These are phyloP conservation scores for Eimeria necatrix DNA, from an alignment of 169 alveolate species.

Conservation along the genomic window DNA sequence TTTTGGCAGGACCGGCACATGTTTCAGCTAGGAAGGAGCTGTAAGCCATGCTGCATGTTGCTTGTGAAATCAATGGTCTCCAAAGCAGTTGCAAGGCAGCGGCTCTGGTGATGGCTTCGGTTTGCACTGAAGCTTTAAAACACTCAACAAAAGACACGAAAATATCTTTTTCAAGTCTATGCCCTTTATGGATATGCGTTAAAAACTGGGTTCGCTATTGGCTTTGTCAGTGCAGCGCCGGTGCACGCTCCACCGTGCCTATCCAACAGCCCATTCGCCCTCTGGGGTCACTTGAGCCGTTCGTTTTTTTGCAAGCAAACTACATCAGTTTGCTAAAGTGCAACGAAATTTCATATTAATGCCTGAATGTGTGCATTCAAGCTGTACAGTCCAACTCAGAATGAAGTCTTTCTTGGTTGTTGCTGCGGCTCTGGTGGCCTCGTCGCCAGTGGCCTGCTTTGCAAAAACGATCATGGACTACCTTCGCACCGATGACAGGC, in stretches of 20 bases:
- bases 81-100: too few relatives aligned
- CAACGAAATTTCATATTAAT: not conserved
- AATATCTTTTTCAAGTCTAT: too few relatives aligned
- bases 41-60: too few relatives aligned
- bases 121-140: too few relatives aligned
- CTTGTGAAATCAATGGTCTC: too few relatives aligned
- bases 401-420: slow-evolving; percentile 26
- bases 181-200: too few relatives aligned
- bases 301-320: not conserved
- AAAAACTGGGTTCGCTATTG: not conserved
- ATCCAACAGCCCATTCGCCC: slow-evolving; percentile 44
- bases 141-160: too few relatives aligned
- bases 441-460: slow-evolving; percentile 53
- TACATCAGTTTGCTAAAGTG: not conserved
- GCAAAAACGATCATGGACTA: slow-evolving; percentile 73
- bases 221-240: slow-evolving; percentile 63
- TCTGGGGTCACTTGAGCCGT: slow-evolving; percentile 29
- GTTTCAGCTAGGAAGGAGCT: too few relatives aligned
- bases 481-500: slow-evolving; percentile 68
- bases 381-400: not conserved
- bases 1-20: too few relatives aligned
- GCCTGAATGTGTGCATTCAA: not conserved
- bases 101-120: too few relatives aligned
- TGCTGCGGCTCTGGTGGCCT: slow-evolving; percentile 31
- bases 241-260: slow-evolving; percentile 75